Percentiles rank a stretch among this genome's conserved stretches.
Conservation (phyloP, 2,329 filamentous ascomycete species). For the Pseudogymnoascus sp. region DNA sequence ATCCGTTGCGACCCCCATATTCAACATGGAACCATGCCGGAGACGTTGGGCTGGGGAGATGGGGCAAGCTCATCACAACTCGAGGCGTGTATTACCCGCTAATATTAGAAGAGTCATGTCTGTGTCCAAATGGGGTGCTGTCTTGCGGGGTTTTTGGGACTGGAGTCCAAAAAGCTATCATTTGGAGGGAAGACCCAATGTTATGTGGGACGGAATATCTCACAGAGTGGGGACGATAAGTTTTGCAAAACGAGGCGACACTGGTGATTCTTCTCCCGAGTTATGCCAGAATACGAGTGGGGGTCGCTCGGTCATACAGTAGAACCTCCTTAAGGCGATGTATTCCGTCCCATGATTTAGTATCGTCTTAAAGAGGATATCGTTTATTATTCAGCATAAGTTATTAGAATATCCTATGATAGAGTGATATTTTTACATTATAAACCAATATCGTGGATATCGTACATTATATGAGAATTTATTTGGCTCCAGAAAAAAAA, state of each 20-base stretch:
- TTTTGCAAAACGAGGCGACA: background rate
- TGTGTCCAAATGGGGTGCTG: background rate
- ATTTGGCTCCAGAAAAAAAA: constrained; percentile 2
- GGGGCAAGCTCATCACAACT: background rate
- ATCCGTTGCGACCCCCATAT: background rate
- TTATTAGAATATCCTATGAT: background rate
- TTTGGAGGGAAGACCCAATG: background rate
- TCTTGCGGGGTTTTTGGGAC: background rate
- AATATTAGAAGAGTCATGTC: background rate
- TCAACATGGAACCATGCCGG: background rate
- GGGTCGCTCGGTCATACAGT: background rate
- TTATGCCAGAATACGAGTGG: background rate
- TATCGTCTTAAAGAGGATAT: too few species aligned
- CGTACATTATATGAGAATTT: constrained; percentile 2
- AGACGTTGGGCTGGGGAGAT: background rate
- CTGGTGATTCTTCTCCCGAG: background rate
- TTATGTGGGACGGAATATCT: background rate
- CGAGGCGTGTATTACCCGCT: background rate
- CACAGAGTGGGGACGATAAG: background rate
- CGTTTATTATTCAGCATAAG: background rate
- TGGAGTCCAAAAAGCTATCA: background rate
- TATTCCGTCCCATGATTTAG: too few species aligned
- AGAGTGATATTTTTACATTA: constrained; percentile 5
- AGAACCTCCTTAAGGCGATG: too few species aligned
- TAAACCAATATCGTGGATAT: background rate